These are phyloP conservation scores for Leishmania gerbilli DNA, from an alignment of 208 protist species.

Conservation along the genomic window DNA sequence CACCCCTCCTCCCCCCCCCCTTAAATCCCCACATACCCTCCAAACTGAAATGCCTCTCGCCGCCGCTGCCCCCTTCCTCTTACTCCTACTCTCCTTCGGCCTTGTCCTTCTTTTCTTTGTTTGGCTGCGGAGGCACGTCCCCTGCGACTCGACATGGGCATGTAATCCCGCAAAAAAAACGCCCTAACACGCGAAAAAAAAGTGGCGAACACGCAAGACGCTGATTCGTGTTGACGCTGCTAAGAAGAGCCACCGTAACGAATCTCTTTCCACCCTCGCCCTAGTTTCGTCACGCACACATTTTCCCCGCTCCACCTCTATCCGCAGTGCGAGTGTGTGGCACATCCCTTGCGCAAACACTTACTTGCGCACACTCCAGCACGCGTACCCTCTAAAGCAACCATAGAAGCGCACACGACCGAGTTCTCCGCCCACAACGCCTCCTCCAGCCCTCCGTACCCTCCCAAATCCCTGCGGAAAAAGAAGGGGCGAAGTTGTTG, in stretches of 20 bases:
- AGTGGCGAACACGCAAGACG: background rate
- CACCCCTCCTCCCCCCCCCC: background rate
- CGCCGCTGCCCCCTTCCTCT: background rate
- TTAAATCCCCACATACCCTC: background rate
- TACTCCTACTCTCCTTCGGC: background rate
- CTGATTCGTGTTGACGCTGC: background rate
- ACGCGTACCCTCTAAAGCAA: background rate
- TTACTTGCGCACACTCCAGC: slow-evolving; percentile 8
- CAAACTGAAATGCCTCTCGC: background rate
- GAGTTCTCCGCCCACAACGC: background rate
- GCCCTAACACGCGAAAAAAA: background rate
- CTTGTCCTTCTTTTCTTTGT: background rate
- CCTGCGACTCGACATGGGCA: background rate
- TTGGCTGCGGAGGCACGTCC: background rate
- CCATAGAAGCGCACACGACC: background rate
- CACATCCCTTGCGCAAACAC: background rate
- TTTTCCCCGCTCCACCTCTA: background rate
- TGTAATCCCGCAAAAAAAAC: background rate
- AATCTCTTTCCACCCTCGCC: background rate
- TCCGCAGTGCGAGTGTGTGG: background rate
- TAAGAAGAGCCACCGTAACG: background rate
- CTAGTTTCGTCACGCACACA: slow-evolving; percentile 9
- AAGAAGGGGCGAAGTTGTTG: too few relatives aligned
- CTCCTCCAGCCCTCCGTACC: background rate
- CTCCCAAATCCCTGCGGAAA: background rate